These are phyloP conservation scores for Mycena floridula DNA, from an alignment of 768 basidiomycete species.

Conservation along the genomic window DNA sequence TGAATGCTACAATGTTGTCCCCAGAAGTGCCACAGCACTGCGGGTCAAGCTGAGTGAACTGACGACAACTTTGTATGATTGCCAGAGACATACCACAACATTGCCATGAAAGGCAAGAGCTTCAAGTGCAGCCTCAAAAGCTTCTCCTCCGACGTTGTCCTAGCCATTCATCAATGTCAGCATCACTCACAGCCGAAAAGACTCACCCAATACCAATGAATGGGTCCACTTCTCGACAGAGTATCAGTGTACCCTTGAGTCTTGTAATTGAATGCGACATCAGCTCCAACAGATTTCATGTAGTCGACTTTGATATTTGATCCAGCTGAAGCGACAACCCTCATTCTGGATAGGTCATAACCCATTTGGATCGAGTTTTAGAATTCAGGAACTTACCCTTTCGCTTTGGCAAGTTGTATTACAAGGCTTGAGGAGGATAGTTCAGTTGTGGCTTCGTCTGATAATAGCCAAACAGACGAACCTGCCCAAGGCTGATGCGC, in stretches of 20 bases:
- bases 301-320: conserved; percentile 37
- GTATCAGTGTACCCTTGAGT: conserved; percentile 27
- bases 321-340: conserved; percentile 17
- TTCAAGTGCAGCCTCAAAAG: conserved; percentile 2
- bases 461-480: neutral
- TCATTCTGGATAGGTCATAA: neutral
- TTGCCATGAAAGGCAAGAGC: neutral
- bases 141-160: conserved; percentile 6
- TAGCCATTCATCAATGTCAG: neutral
- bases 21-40: conserved; percentile 1
- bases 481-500: conserved; percentile 2
- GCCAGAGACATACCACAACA: neutral
- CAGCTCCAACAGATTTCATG: neutral
- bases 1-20: neutral
- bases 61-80: neutral
- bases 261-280: neutral
- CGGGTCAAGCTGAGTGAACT: neutral
- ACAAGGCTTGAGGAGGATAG: neutral
- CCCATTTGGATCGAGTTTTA: conserved; percentile 31
- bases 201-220: conserved; percentile 1
- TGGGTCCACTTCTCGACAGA: neutral
- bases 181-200: neutral
- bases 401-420: conserved; percentile 1
- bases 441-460: neutral
- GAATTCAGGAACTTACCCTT: conserved; percentile 22